Evolutionary conservation across 768 basidiomycete species (phyloP), one percentile per base, ranked within the genome.

Genomic region (Rhizopogon vesiculosus): DNA sequence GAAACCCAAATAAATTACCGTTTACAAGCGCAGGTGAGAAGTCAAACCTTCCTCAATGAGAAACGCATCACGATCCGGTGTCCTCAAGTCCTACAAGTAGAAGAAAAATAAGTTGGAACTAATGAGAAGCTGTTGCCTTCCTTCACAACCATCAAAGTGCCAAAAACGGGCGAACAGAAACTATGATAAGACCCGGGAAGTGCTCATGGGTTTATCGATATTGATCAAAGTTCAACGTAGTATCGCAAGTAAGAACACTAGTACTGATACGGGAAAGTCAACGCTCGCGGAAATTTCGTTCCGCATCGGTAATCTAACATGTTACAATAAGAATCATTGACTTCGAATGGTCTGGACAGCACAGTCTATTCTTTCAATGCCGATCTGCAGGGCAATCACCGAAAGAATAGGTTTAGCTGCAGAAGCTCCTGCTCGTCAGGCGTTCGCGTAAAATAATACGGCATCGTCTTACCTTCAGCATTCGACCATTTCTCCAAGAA

Each of bases 321-420:
- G 4, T 48, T 19, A 4, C 25, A 25, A 25, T 25, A 9, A 15
- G 31, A 33, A 48, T 48, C 13, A 35, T 31, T 18, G 18, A 39
- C 22, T 42, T 43, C 56, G 49, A 31, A 71, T 59, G 19, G 12
- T 51, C 35, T 40, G 39, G 16, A 81, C 69, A 28, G 69, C 78
- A 40, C 59, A 56, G 39, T 82, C 74, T 19, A 84, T 73, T 57
- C 83, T 74, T 59, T 82, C 78, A 8, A 85, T 55, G 28, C 76
- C 67, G 45, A 80, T 72, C 57, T 77, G 68, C 41, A 85, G 64
- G 5, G 84, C 77, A n/a, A 74, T 72, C 5, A 80, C 49, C 3
- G 73, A 64, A 56, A 76, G 71, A 35, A 48, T 35, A 15, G 46
- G 46, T 7, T 48, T 33, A 19, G 46, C 46, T 48, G 31, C 18